These are phyloP conservation scores for Quillaja saponaria DNA, from an alignment of 306 rosid species.

Conservation along the genomic window DNA sequence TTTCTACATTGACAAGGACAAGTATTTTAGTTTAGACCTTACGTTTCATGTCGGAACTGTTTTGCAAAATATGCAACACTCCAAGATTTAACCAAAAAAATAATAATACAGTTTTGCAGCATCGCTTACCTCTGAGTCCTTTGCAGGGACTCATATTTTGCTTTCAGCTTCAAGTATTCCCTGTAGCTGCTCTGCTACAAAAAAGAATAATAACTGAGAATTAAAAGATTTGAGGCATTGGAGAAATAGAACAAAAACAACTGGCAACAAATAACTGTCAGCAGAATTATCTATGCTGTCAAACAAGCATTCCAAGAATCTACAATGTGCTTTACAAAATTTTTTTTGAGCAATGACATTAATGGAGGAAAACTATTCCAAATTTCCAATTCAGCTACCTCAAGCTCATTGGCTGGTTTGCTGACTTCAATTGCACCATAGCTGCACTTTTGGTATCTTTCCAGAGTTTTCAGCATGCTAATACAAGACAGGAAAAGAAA, in stretches of 20 bases:
- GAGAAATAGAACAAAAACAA: neutral
- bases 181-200: constrained; percentile 78
- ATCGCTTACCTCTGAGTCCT: constrained; percentile 95
- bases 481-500: neutral
- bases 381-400: constrained; percentile 44
- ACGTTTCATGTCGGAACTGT: neutral
- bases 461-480: constrained; percentile 53
- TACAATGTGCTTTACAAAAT: neutral
- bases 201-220: constrained; percentile 16
- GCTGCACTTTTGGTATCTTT: constrained; percentile 89
- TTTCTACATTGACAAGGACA: constrained; percentile 47
- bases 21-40: neutral
- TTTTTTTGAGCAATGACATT: neutral
- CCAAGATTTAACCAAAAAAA: neutral
- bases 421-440: constrained; percentile 89
- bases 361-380: neutral
- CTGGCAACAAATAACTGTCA: neutral
- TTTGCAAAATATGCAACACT: neutral
- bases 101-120: no score
- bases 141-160: constrained; percentile 82
- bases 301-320: neutral
- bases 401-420: constrained; percentile 85
- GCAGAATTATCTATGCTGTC: no score
- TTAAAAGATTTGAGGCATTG: constrained; percentile 1
- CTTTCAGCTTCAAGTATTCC: constrained; percentile 88